Evolutionary conservation across 2,329 filamentous ascomycete genomes (phyloP).

Genomic region (Calonectria henricotiae): DNA sequence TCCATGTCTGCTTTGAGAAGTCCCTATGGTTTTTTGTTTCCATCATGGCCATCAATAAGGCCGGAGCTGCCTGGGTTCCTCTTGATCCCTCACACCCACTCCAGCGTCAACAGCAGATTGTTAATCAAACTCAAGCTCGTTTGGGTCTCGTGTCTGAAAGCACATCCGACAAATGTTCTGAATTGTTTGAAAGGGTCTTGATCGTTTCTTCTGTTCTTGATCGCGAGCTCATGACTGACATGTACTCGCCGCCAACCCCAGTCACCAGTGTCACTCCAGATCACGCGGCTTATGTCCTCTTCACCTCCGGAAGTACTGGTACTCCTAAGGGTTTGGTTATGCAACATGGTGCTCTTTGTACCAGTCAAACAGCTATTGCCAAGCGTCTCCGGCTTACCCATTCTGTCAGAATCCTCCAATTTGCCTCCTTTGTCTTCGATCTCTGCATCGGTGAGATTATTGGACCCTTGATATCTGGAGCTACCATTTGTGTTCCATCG

Average conservation of each 20-base stretch:
- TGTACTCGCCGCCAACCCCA: conserved; percentile 6
- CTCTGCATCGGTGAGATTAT: conserved; percentile 27
- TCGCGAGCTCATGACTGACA: conserved; percentile 3
- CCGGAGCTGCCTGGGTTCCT: conserved; percentile 24
- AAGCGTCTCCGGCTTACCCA: conserved; percentile 5
- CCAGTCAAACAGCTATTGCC: conserved; percentile 12
- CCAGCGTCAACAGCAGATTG: conserved; percentile 22
- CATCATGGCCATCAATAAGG: conserved; percentile 18
- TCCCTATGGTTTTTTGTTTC: conserved; percentile 21
- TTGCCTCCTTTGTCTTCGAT: conserved; percentile 29
- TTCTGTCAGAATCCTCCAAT: conserved; percentile 19
- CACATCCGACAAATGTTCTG: not conserved
- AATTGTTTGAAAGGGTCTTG: not conserved
- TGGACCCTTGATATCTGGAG: conserved; percentile 19
- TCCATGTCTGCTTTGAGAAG: conserved; percentile 14
- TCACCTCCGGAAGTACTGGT: conserved; percentile 32
- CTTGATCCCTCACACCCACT: conserved; percentile 19
- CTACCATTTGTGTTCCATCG: conserved; percentile 14
- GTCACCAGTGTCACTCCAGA: conserved; percentile 19
- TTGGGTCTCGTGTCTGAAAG: not conserved
- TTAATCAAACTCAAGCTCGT: conserved; percentile 7
- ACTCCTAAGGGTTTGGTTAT: conserved; percentile 38
- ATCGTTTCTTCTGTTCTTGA: not conserved
- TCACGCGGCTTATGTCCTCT: conserved; percentile 14
- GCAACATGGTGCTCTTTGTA: conserved; percentile 24